A percentile compares a stretch with the other conserved stretches of the same genome.
Evolutionary conservation across 768 basidiomycete species (phyloP).

Genomic region (Rhizopogon salebrosus): DNA sequence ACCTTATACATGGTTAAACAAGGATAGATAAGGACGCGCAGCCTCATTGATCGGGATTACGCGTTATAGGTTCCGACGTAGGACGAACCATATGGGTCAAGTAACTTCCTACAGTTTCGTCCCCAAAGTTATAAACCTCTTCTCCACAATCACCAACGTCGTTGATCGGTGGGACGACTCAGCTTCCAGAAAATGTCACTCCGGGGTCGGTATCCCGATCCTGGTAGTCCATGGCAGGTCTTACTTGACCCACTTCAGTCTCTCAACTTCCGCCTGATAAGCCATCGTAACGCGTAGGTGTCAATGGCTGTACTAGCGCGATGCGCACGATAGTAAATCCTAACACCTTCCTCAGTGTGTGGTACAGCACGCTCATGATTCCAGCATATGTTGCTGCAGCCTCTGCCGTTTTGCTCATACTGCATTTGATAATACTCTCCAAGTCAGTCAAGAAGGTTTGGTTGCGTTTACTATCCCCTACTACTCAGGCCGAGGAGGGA

Average conservation of each 20-base stretch:
- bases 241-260: background rate
- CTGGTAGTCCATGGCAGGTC: slow-evolving; percentile 6
- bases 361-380: slow-evolving; percentile 8
- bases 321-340: too few species aligned
- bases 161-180: too few species aligned
- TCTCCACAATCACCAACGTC: too few species aligned
- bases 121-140: too few species aligned
- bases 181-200: slow-evolving; percentile 3
- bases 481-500: background rate
- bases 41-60: too few species aligned
- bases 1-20: too few species aligned
- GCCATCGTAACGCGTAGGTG: background rate
- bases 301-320: too few species aligned
- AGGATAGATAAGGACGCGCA: too few species aligned
- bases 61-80: too few species aligned
- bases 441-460: slow-evolving; percentile 4
- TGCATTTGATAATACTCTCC: slow-evolving; percentile 1
- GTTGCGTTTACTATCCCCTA: background rate
- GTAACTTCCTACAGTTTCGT: too few species aligned
- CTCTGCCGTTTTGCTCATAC: slow-evolving; percentile 4
- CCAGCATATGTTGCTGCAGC: slow-evolving; percentile 9
- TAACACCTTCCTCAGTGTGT: background rate
- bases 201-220: slow-evolving; percentile 1
- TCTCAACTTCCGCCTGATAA: background rate
- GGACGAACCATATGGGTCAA: too few species aligned